Percentiles rank a stretch among this genome's conserved stretches.
Evolutionary conservation across 495 filamentous ascomycete species (phyloP).

Genomic region (Annulohypoxylon nitens): DNA sequence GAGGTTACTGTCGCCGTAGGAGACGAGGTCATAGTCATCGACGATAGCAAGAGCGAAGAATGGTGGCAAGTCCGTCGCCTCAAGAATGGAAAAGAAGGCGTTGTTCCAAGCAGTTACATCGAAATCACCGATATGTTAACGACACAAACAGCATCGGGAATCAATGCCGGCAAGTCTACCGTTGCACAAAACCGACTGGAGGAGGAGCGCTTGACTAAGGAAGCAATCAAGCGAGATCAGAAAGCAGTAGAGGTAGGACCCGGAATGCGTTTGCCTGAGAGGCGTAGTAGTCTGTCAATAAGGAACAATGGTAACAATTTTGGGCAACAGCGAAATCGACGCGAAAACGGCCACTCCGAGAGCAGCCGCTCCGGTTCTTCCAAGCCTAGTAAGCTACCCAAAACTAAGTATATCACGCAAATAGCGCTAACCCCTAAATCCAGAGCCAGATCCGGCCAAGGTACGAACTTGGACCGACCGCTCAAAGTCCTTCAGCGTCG

Average conservation of each 20-base stretch:
- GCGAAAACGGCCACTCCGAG: constrained; percentile 71
- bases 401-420: background rate
- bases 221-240: constrained; percentile 73
- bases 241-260: constrained; percentile 82
- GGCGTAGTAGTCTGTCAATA: constrained; percentile 73
- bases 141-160: constrained; percentile 59
- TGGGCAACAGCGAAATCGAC: constrained; percentile 76
- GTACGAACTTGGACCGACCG: constrained; percentile 94
- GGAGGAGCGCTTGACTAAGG: constrained; percentile 82
- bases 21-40: constrained; percentile 91
- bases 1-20: constrained; percentile 92
- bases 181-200: constrained; percentile 88
- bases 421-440: background rate
- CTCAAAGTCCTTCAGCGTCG: constrained; percentile 94
- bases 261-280: constrained; percentile 75
- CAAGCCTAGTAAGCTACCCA: constrained; percentile 77
- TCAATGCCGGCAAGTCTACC: constrained; percentile 76
- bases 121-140: constrained; percentile 78
- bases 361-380: constrained; percentile 60
- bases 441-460: constrained; percentile 87
- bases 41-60: constrained; percentile 92
- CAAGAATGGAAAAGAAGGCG: constrained; percentile 94
- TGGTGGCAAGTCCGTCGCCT: constrained; percentile 97
- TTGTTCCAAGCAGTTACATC: constrained; percentile 97
- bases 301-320: constrained; percentile 69